Percentiles rank a stretch among this genome's conserved stretches.
Conservation (phyloP, 2,329 filamentous ascomycete genomes). For the Sporothrix protearum region DNA sequence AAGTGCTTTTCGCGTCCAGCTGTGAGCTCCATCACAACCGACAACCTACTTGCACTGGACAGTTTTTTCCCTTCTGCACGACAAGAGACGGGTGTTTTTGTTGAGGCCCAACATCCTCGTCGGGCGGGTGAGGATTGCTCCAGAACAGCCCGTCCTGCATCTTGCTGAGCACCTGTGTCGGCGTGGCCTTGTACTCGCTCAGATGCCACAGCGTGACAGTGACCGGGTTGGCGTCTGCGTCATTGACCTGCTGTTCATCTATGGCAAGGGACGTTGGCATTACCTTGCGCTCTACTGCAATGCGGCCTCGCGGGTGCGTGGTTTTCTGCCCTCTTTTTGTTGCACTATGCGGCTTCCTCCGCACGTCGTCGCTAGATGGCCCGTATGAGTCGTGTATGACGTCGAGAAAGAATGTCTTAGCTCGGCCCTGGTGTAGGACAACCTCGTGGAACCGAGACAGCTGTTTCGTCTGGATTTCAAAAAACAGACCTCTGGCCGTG, state of each 20-base stretch:
- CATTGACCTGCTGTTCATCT: conserved; percentile 45
- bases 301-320: conserved; percentile 22
- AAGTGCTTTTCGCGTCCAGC: conserved; percentile 60
- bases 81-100: conserved; percentile 43
- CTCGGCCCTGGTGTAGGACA: conserved; percentile 67
- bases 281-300: conserved; percentile 54
- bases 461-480: conserved; percentile 61
- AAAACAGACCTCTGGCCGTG: conserved; percentile 46
- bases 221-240: conserved; percentile 53
- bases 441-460: conserved; percentile 62
- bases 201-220: conserved; percentile 54
- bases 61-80: conserved; percentile 40
- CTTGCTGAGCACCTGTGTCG: conserved; percentile 39
- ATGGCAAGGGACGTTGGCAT: conserved; percentile 51
- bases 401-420: conserved; percentile 58
- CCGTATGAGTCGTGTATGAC: conserved; percentile 28
- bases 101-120: conserved; percentile 24
- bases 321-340: background rate
- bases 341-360: conserved; percentile 20
- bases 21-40: conserved; percentile 66
- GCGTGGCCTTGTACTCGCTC: conserved; percentile 52
- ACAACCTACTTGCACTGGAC: conserved; percentile 62
- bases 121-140: conserved; percentile 44
- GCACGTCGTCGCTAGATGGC: background rate
- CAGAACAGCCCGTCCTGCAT: conserved; percentile 52